Evolutionary conservation across 1,139 yeast genomes (phyloP).

Genomic region (Geotrichum fermentans): DNA sequence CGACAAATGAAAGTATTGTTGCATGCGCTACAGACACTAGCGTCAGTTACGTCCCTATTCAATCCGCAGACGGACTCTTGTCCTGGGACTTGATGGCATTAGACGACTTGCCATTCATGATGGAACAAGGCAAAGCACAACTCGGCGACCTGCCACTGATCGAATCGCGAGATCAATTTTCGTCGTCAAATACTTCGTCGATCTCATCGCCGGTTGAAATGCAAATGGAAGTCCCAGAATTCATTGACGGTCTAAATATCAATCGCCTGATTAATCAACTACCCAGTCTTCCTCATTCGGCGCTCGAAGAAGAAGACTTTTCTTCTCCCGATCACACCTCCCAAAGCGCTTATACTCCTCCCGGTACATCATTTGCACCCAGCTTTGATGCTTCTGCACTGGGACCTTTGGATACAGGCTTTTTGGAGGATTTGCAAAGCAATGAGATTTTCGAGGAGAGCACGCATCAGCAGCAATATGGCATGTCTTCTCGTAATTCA

Average conservation of each 20-base stretch:
- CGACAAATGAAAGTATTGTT: constrained; percentile 3
- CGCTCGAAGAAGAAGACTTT: neutral
- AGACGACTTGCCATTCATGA: constrained; percentile 3
- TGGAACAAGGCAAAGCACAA: neutral
- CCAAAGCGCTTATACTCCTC: neutral
- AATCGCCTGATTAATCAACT: too few relatives aligned
- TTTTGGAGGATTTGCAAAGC: neutral
- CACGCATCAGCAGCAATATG: too few relatives aligned
- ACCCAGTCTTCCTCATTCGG: too few relatives aligned
- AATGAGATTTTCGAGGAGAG: too few relatives aligned
- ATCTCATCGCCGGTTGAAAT: neutral
- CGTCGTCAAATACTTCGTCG: neutral
- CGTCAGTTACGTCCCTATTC: constrained; percentile 1
- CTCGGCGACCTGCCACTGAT: neutral
- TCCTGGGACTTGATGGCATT: constrained; percentile 5
- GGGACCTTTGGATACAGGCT: neutral
- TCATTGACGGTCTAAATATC: neutral
- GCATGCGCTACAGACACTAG: constrained; percentile 5
- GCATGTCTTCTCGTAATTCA: too few relatives aligned
- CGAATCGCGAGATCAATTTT: neutral
- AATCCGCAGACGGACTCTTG: neutral
- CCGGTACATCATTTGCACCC: neutral
- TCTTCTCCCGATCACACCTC: neutral
- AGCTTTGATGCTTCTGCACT: neutral
- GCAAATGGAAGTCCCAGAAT: too few relatives aligned